Evolutionary conservation across 1,284 basidiomycete species (phyloP), one percentile per base, ranked within the genome.

Genomic region (Garcileccinum viscosum): DNA sequence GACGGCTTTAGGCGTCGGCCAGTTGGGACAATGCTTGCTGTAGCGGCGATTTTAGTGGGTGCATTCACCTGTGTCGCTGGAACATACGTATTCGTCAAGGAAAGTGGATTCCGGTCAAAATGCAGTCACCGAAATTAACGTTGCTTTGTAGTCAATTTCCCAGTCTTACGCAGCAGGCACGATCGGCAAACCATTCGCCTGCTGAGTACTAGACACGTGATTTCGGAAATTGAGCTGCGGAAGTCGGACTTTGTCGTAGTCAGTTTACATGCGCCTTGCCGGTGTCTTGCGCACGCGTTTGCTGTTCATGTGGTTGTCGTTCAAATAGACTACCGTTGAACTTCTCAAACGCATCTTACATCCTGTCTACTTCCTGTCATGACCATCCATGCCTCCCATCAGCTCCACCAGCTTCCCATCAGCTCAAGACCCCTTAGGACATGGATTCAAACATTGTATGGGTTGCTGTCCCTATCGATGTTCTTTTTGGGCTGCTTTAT

Each of bases 401-500:
- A 63, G 22, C 77, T 84, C 44, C 82, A 91, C 79, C 82, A 84
- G 14, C 78, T 92, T 22, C 89, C 90, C 24, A 91, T 95, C 68
- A 74, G 82, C 53, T 76, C 83, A 63, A 88, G 94, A 30, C 90
- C 90, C 6, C 82, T 85, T 5, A 81, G 80, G 70, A 82, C 88
- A 66, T 92, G 90, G 86, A 71, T 77, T 44, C 87, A 88, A 75
- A 82, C 81, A 8, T 74, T 89, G 42, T 80, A 86, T 47, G 89
- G 85, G 59, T 66, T 89, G 17, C 72, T 88, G 27, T 93, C 91
- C 77, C 79, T 84, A 32, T 44, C 91, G 50, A 72, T 93, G 35
- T 96, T 95, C 84, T 82, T 89, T 73, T 72, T 88, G 5, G 94
- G 87, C 5, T 90, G 90, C 74, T 69, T 94, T 50, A 88, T 90